Percentiles rank a stretch among this genome's conserved stretches.
Evolutionary conservation across 148 eudicot genomes (phyloP).

Genomic region (Spergularia bocconei): DNA sequence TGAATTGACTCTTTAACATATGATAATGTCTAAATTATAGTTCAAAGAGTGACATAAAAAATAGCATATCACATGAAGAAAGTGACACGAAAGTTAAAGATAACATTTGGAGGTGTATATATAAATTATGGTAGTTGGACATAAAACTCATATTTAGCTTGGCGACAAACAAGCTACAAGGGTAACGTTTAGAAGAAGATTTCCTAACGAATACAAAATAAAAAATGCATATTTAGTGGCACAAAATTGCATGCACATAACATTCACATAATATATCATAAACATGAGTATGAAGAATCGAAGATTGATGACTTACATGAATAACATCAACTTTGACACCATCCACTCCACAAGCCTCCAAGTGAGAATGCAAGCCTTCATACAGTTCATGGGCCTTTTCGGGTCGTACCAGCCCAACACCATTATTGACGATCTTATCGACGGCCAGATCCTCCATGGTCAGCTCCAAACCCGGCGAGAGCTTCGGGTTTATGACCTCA

Average conservation of each 20-base stretch:
- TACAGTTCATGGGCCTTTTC: conserved; percentile 61
- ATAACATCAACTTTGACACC: conserved; percentile 97
- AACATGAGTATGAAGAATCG: background rate
- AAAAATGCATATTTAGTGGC: background rate
- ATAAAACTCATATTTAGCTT: background rate
- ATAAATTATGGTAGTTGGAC: background rate
- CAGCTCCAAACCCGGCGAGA: conserved; percentile 65
- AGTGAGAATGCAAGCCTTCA: conserved; percentile 78
- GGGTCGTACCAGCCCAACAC: conserved; percentile 80
- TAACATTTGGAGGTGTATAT: too few species aligned
- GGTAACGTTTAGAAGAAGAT: background rate
- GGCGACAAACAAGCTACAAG: background rate
- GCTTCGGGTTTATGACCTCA: conserved; percentile 47
- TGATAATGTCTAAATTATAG: too few species aligned
- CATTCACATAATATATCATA: background rate
- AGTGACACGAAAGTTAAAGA: background rate
- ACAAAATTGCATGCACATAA: background rate
- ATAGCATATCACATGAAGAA: background rate
- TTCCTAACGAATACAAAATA: background rate
- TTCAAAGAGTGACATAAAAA: too few species aligned
- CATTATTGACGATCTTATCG: conserved; percentile 84
- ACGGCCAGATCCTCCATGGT: conserved; percentile 95
- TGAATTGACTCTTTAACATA: too few species aligned
- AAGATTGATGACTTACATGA: conserved; percentile 50
- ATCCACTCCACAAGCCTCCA: conserved; percentile 75